Conservation (phyloP, 2,329 filamentous ascomycete genomes). For the Trichoderma atrobrunneum region DNA sequence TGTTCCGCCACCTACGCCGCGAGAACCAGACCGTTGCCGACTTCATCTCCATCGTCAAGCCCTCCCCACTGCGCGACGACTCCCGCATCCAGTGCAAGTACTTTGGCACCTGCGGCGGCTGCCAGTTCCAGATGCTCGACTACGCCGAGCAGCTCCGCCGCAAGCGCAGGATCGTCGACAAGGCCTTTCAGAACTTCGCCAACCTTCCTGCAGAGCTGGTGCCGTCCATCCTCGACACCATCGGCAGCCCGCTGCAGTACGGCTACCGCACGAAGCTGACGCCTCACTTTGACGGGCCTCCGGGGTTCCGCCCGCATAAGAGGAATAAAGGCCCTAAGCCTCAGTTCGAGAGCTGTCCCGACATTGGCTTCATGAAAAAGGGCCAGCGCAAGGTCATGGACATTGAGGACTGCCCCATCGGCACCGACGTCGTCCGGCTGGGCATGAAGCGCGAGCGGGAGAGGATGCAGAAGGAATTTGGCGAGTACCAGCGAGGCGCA, state of each 20-base stretch:
- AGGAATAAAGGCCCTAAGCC: constrained; percentile 48
- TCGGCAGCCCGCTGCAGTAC: constrained; percentile 86
- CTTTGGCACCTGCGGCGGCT: constrained; percentile 84
- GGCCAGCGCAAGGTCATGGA: constrained; percentile 78
- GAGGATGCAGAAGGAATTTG: constrained; percentile 67
- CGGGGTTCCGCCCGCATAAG: constrained; percentile 48
- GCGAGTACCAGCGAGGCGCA: constrained; percentile 74
- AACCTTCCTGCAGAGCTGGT: constrained; percentile 72
- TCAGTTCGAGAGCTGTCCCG: constrained; percentile 62
- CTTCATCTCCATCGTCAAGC: constrained; percentile 71
- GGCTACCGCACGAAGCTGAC: constrained; percentile 96
- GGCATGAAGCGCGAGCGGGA: constrained; percentile 78
- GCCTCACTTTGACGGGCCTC: constrained; percentile 86
- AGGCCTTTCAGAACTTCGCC: constrained; percentile 89
- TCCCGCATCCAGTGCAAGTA: constrained; percentile 77
- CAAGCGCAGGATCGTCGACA: constrained; percentile 84
- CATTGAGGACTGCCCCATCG: constrained; percentile 96
- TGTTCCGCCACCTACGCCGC: constrained; percentile 66
- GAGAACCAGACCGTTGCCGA: constrained; percentile 75
- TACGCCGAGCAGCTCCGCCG: constrained; percentile 81
- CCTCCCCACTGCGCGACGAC: constrained; percentile 75
- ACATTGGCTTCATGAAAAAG: constrained; percentile 89
- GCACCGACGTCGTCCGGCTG: constrained; percentile 76
- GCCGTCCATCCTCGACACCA: constrained; percentile 76
- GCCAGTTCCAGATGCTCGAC: constrained; percentile 95